Evolutionary conservation across 257 asterid genomes (phyloP).

Genomic region (Nicotiana undulata): DNA sequence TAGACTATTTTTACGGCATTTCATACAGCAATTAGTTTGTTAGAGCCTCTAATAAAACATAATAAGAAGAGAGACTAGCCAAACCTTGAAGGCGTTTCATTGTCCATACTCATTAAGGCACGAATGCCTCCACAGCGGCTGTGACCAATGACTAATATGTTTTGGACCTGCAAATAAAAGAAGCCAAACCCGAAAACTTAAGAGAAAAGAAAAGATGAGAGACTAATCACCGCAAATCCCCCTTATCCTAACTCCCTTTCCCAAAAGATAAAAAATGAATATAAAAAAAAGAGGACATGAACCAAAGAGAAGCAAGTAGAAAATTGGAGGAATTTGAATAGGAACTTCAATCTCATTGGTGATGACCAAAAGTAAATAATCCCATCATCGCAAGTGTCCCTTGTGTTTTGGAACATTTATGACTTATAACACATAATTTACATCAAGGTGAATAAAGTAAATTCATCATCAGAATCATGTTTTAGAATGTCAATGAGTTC

Average conservation of each 20-base stretch:
- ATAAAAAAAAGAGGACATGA: background rate
- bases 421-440: background rate
- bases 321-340: background rate
- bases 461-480: background rate
- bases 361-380: background rate
- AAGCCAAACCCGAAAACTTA: background rate
- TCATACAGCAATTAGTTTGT: background rate
- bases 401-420: background rate
- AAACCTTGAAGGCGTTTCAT: slow-evolving; percentile 60
- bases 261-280: background rate
- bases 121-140: slow-evolving; percentile 95
- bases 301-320: background rate
- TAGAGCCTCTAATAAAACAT: background rate
- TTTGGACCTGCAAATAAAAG: slow-evolving; percentile 56
- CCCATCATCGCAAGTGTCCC: background rate
- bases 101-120: slow-evolving; percentile 89
- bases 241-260: background rate
- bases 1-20: background rate
- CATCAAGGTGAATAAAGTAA: background rate
- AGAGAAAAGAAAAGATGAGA: background rate
- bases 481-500: background rate
- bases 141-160: slow-evolving; percentile 80
- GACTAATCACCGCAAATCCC: background rate
- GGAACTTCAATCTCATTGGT: background rate
- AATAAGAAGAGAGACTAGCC: background rate